These are phyloP conservation scores for Colletotrichum zoysiae DNA, from an alignment of 2,329 filamentous ascomycete genomes.

Conservation along the genomic window DNA sequence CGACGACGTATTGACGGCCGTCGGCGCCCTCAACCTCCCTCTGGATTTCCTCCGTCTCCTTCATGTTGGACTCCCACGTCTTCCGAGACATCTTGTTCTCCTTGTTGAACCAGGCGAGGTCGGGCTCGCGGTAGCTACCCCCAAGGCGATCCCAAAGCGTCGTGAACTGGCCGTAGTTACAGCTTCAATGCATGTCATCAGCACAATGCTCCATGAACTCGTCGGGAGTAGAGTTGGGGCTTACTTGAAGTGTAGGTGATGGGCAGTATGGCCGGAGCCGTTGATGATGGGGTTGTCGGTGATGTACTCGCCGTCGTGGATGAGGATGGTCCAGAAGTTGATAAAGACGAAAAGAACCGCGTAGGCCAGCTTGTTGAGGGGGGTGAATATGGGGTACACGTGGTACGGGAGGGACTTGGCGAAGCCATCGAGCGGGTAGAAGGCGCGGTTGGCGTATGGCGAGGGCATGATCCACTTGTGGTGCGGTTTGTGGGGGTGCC, in stretches of 20 bases:
- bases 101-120: conserved; percentile 77
- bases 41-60: conserved; percentile 75
- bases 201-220: neutral
- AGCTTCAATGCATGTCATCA: conserved; percentile 65
- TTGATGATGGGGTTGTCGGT: conserved; percentile 93
- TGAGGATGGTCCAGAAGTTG: conserved; percentile 97
- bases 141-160: conserved; percentile 81
- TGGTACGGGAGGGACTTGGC: conserved; percentile 92
- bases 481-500: conserved; percentile 93
- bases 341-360: conserved; percentile 90
- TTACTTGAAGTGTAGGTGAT: conserved; percentile 70
- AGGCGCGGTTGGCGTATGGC: conserved; percentile 91
- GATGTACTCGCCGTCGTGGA: conserved; percentile 95
- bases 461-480: conserved; percentile 99
- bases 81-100: conserved; percentile 77
- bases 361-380: conserved; percentile 90
- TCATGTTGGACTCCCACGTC: conserved; percentile 71
- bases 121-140: conserved; percentile 79
- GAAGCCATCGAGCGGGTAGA: conserved; percentile 94
- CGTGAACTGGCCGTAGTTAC: conserved; percentile 82
- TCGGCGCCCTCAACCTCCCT: conserved; percentile 55
- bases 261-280: conserved; percentile 85
- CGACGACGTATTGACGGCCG: conserved; percentile 43
- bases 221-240: neutral
- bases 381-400: conserved; percentile 91